These are phyloP conservation scores for Coprinellus aureogranulatus DNA, from an alignment of 768 basidiomycete species.

Conservation along the genomic window DNA sequence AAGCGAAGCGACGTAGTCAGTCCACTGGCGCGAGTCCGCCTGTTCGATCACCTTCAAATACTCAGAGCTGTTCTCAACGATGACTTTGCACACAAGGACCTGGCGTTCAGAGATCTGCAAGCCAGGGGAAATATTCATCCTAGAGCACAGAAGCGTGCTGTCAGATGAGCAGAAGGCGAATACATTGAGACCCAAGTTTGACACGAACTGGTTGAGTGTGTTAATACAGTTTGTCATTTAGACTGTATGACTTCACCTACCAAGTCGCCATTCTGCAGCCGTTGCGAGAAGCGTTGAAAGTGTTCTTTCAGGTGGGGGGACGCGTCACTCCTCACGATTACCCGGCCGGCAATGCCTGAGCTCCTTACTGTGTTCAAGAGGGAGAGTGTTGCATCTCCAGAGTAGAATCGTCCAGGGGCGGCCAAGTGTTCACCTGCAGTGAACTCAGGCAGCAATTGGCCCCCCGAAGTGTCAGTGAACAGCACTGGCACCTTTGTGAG, in stretches of 20 bases:
- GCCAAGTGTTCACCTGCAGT: conserved; percentile 29
- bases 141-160: conserved; percentile 42
- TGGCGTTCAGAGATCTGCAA: conserved; percentile 43
- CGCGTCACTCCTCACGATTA: conserved; percentile 38
- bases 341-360: conserved; percentile 48
- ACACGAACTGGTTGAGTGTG: conserved; percentile 47
- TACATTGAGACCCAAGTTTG: conserved; percentile 48
- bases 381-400: conserved; percentile 40
- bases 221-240: not conserved
- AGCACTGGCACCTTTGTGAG: conserved; percentile 49
- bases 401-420: conserved; percentile 62
- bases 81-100: conserved; percentile 53
- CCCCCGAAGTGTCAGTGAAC: conserved; percentile 38
- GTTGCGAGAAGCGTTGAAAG: conserved; percentile 48
- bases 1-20: conserved; percentile 21
- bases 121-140: conserved; percentile 47
- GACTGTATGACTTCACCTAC: conserved; percentile 33
- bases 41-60: conserved; percentile 53
- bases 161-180: conserved; percentile 60
- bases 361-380: conserved; percentile 54
- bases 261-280: conserved; percentile 51
- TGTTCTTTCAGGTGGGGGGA: conserved; percentile 41
- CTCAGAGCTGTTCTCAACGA: conserved; percentile 56
- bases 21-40: conserved; percentile 42
- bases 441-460: conserved; percentile 29